Conservation (phyloP, 2,329 filamentous ascomycete species). For the Sarocladiaceae sp. region DNA sequence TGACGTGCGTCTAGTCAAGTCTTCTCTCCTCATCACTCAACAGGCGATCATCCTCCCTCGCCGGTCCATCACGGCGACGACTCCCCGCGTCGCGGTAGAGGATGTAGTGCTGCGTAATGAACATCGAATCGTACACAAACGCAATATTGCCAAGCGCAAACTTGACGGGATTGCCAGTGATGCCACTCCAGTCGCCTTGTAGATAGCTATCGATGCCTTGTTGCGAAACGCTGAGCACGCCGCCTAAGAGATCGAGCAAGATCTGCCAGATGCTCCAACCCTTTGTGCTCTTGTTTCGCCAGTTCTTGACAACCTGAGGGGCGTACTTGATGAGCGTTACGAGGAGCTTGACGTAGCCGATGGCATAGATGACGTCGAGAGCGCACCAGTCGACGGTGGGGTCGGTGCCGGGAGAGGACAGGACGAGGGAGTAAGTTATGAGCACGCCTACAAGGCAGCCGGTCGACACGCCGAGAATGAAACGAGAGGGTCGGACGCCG, state of each 20-base stretch:
- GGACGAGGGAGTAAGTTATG: conserved; percentile 42
- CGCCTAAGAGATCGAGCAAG: conserved; percentile 77
- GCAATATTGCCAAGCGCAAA: conserved; percentile 80
- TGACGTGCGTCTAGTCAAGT: neutral
- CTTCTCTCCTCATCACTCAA: conserved; percentile 24
- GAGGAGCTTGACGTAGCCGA: conserved; percentile 85
- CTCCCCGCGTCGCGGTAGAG: conserved; percentile 50
- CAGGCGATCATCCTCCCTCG: conserved; percentile 19
- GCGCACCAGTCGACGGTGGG: conserved; percentile 51
- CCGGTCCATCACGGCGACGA: conserved; percentile 13
- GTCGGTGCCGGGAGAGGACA: conserved; percentile 25
- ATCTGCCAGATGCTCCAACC: conserved; percentile 89
- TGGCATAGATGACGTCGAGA: conserved; percentile 60
- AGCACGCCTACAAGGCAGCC: conserved; percentile 63
- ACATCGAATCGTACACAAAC: conserved; percentile 80
- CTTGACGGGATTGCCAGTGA: conserved; percentile 90
- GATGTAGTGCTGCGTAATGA: conserved; percentile 84
- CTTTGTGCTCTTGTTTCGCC: conserved; percentile 74
- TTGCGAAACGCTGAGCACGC: conserved; percentile 76
- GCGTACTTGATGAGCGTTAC: conserved; percentile 91
- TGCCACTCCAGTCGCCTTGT: conserved; percentile 81
- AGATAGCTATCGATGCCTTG: conserved; percentile 80
- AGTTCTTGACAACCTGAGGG: conserved; percentile 81
- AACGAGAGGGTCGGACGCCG: conserved; percentile 51
- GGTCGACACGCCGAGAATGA: conserved; percentile 65